These are phyloP conservation scores for Hypoxylon sp. DNA, from an alignment of 2,329 filamentous ascomycete species.

Conservation along the genomic window DNA sequence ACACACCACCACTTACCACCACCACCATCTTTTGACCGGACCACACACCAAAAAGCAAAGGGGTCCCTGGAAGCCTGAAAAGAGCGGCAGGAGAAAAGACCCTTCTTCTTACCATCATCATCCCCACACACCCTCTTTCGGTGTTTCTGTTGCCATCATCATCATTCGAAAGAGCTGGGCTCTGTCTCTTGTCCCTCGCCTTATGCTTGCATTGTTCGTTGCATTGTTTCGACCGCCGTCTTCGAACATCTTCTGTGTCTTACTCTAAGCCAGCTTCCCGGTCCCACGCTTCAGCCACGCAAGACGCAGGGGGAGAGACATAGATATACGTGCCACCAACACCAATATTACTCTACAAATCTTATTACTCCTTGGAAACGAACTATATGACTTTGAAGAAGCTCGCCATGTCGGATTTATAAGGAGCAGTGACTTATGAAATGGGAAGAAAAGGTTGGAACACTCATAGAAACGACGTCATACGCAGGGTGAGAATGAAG, in stretches of 20 bases:
- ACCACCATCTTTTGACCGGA: conserved; percentile 36
- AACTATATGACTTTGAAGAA: conserved; percentile 10
- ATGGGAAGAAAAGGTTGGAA: conserved; percentile 43
- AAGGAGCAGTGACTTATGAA: conserved; percentile 35
- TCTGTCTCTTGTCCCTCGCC: conserved; percentile 34
- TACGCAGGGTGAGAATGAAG: conserved; percentile 44
- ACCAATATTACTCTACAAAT: conserved; percentile 16
- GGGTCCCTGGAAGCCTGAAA: conserved; percentile 42
- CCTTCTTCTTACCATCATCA: conserved; percentile 34
- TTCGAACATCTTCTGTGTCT: conserved; percentile 35
- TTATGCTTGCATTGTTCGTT: conserved; percentile 24
- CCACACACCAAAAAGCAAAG: conserved; percentile 49
- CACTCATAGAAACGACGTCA: conserved; percentile 49
- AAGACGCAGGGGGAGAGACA: conserved; percentile 30
- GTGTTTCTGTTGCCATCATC: conserved; percentile 36
- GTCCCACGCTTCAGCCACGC: conserved; percentile 39
- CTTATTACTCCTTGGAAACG: conserved; percentile 13
- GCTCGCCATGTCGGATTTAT: conserved; percentile 44
- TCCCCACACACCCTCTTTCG: conserved; percentile 39
- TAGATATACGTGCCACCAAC: conserved; percentile 30
- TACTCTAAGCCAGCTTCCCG: conserved; percentile 24
- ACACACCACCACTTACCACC: conserved; percentile 43
- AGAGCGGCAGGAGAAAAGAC: conserved; percentile 40
- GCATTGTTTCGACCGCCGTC: conserved; percentile 25
- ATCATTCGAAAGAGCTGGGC: conserved; percentile 44